Percentiles rank a stretch among this genome's conserved stretches.
Evolutionary conservation across 2,329 filamentous ascomycete genomes (phyloP).

Genomic region (Paraconiothyrium sp.): DNA sequence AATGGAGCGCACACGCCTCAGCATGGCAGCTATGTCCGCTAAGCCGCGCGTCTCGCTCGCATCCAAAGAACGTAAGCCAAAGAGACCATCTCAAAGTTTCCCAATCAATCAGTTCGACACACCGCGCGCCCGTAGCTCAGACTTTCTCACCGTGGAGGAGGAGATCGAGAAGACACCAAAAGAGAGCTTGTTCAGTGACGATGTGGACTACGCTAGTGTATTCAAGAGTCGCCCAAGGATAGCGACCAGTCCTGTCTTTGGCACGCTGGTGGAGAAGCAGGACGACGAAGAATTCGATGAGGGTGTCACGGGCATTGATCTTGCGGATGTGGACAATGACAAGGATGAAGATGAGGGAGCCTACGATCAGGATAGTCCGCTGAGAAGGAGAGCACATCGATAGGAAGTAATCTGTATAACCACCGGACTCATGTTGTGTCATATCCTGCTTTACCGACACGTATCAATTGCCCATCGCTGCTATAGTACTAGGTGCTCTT

Average conservation of each 20-base stretch:
- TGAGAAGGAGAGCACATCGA: slow-evolving; percentile 29
- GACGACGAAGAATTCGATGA: slow-evolving; percentile 29
- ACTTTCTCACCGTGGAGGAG: slow-evolving; percentile 34
- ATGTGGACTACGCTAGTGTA: slow-evolving; percentile 80
- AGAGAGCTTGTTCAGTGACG: slow-evolving; percentile 75
- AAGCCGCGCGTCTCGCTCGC: slow-evolving; percentile 28
- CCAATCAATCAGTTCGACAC: slow-evolving; percentile 68
- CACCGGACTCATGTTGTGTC: not conserved
- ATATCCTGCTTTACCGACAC: not conserved
- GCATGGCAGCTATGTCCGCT: slow-evolving; percentile 72
- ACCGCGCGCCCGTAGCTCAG: slow-evolving; percentile 50
- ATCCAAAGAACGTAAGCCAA: slow-evolving; percentile 32
- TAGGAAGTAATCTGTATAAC: not conserved
- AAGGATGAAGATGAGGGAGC: slow-evolving; percentile 32
- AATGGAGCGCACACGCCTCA: slow-evolving; percentile 80
- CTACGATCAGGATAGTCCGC: slow-evolving; percentile 42
- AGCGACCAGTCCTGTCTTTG: slow-evolving; percentile 73
- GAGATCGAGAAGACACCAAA: slow-evolving; percentile 60
- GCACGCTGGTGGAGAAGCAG: slow-evolving; percentile 27
- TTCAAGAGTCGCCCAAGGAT: slow-evolving; percentile 87
- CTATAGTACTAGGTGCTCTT: not conserved
- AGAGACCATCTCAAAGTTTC: slow-evolving; percentile 48
- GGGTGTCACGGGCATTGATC: slow-evolving; percentile 43
- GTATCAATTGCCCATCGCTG: not conserved
- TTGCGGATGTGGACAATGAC: slow-evolving; percentile 41